Base-by-base conservation (phyloP, 2,329 filamentous ascomycete species). In the Fusarium kyushuense region DNA sequence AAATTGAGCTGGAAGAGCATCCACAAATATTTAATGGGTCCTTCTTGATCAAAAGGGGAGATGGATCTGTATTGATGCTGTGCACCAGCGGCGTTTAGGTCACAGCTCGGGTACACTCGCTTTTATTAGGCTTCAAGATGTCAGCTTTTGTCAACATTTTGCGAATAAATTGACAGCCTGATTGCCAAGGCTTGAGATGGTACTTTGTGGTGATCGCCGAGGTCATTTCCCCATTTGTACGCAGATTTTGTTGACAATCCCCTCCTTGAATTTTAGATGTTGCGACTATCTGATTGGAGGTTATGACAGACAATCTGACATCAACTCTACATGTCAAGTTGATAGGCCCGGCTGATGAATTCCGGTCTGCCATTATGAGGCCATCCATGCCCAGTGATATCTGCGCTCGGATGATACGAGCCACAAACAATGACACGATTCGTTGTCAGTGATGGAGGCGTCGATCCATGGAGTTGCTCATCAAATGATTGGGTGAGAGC, bases 161-260 rank as follows among this genome's bases (percentile, higher is more conserved):
- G 35, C 1, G 3, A 38, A 13, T 0, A 13, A 19, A 19, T 12
- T 23, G 13, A 10, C 38, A 23, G 38, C 38, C 19, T 40, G 13
- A 23, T 40, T 40, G 8, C 1, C 3, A 40, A 23, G 21, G 21
- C 21, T 9, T 23, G 1, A 0, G 8, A 16, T 19, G n/a, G 35
- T 13, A 13, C 6, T 38, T 38, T 11, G 11, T 19, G 3, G n/a
- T 12, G 35, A 19, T 38, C n/a, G 35, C n/a, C 7, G 14, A 40
- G 13, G 13, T 4, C 8, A 40, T 40, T 40, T 9, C 2, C 38
- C 23, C 9, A 21, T 41, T 16, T 21, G 13, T 23, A 11, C 5
- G 0, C 13, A 14, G n/a, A 2, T 38, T 6, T 21, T 19, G 1
- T 7, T 9, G 1, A 3, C 19, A 12, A 5, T 38, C 3, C 6